phyloP scores from a whole-genome alignment of 768 basidiomycete species.

The Daedaleopsis sinensis region DNA sequence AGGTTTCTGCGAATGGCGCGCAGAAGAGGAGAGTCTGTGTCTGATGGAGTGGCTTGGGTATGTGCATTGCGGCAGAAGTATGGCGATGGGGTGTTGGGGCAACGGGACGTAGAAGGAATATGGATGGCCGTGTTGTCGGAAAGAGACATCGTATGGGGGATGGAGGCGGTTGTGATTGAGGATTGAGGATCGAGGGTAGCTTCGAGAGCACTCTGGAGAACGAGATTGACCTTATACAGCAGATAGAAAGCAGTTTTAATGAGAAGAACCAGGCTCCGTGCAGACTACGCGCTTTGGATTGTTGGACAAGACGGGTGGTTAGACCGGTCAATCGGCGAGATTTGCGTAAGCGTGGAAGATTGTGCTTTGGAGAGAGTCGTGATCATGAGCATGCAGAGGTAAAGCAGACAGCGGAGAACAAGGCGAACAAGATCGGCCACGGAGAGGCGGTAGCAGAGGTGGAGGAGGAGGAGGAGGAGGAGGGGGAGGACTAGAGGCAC shows the following conservation, averaged over 20 bases:
- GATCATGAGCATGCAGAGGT: background rate
- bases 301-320: too few species aligned
- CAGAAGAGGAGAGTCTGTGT: conserved; percentile 45
- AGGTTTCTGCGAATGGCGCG: conserved; percentile 62
- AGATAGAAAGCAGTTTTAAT: background rate
- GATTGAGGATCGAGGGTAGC: background rate
- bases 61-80: background rate
- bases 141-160: background rate
- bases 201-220: too few species aligned
- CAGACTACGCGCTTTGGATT: too few species aligned
- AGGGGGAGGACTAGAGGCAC: conserved; percentile 41
- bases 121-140: background rate
- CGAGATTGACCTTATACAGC: background rate
- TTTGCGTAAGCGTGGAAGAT: too few species aligned
- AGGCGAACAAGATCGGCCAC: background rate
- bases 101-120: background rate
- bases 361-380: too few species aligned
- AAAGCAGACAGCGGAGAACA: background rate
- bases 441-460: background rate
- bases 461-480: background rate
- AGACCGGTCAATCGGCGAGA: too few species aligned
- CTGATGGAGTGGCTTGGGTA: conserved; percentile 15
- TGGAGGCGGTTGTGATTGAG: background rate
- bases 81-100: background rate
- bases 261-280: too few species aligned